Percentiles rank a stretch among this genome's conserved stretches.
These are phyloP conservation scores for Ustilago sp. DNA, from an alignment of 1,284 basidiomycete genomes.

Conservation along the genomic window DNA sequence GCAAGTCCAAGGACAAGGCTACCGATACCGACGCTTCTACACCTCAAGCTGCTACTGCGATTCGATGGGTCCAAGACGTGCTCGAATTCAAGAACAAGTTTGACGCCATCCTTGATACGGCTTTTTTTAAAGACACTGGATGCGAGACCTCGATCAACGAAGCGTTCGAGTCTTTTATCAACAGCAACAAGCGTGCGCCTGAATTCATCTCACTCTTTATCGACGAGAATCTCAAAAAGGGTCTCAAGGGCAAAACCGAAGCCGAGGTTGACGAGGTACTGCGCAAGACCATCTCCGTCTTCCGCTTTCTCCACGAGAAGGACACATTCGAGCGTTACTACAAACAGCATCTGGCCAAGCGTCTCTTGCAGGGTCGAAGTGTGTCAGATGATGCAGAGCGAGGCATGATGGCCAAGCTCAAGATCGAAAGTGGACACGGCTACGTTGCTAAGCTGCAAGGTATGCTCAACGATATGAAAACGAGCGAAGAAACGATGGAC, in stretches of 20 bases:
- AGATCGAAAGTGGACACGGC: constrained; percentile 94
- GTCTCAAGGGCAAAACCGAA: constrained; percentile 95
- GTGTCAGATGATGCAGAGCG: constrained; percentile 97
- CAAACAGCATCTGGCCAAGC: constrained; percentile 93
- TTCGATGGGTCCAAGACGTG: constrained; percentile 95
- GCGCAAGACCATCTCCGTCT: constrained; percentile 94
- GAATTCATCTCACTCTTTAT: constrained; percentile 98
- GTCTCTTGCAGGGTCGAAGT: constrained; percentile 85
- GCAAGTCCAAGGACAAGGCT: constrained; percentile 30
- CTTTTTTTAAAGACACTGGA: constrained; percentile 82
- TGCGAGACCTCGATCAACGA: constrained; percentile 85
- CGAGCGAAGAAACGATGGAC: constrained; percentile 85
- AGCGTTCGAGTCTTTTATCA: constrained; percentile 95
- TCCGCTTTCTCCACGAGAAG: constrained; percentile 94
- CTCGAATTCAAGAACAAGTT: constrained; percentile 92
- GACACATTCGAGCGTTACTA: constrained; percentile 99
- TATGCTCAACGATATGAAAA: constrained; percentile 98
- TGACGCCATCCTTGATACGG: constrained; percentile 79
- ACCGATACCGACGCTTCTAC: constrained; percentile 37
- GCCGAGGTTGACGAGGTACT: constrained; percentile 87
- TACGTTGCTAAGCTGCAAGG: constrained; percentile 98
- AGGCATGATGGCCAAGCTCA: constrained; percentile 97
- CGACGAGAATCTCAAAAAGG: constrained; percentile 95
- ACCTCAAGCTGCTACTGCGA: constrained; percentile 73
- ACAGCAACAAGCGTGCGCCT: constrained; percentile 85